Conservation (phyloP, 148 eudicot species). For the Nepenthes gracilis region DNA sequence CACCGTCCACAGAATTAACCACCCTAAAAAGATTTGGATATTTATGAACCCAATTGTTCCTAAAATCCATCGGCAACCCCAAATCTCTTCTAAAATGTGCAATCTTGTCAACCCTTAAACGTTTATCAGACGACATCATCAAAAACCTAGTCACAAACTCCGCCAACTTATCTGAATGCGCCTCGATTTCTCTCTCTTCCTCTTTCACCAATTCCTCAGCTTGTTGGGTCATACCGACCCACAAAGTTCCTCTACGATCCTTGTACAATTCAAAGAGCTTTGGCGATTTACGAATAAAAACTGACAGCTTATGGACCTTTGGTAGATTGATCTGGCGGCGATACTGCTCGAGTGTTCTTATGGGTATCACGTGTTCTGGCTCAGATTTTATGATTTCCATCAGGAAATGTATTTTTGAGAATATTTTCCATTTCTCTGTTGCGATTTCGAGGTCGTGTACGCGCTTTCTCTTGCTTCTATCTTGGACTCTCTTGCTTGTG, state of each 20-base stretch:
- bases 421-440: constrained; percentile 65
- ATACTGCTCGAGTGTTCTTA: constrained; percentile 44
- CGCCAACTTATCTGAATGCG: constrained; percentile 44
- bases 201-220: constrained; percentile 72
- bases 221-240: constrained; percentile 75
- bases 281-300: constrained; percentile 64
- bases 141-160: constrained; percentile 68
- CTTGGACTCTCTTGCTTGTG: constrained; percentile 63
- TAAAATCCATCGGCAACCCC: constrained; percentile 73
- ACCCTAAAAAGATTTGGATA: constrained; percentile 60
- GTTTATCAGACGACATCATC: constrained; percentile 76
- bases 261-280: constrained; percentile 68
- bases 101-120: constrained; percentile 55
- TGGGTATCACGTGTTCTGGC: constrained; percentile 56
- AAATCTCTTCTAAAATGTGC: constrained; percentile 89
- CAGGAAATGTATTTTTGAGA: constrained; percentile 55
- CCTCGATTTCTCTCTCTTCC: constrained; percentile 43
- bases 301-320: constrained; percentile 73
- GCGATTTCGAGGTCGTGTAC: constrained; percentile 65
- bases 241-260: constrained; percentile 51
- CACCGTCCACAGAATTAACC: constrained; percentile 38
- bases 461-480: constrained; percentile 69
- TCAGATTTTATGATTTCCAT: constrained; percentile 60
- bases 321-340: constrained; percentile 71
- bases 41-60: constrained; percentile 57